These are phyloP conservation scores for Eucalyptus tenuipes DNA, from an alignment of 345 rosid genomes.

Conservation along the genomic window DNA sequence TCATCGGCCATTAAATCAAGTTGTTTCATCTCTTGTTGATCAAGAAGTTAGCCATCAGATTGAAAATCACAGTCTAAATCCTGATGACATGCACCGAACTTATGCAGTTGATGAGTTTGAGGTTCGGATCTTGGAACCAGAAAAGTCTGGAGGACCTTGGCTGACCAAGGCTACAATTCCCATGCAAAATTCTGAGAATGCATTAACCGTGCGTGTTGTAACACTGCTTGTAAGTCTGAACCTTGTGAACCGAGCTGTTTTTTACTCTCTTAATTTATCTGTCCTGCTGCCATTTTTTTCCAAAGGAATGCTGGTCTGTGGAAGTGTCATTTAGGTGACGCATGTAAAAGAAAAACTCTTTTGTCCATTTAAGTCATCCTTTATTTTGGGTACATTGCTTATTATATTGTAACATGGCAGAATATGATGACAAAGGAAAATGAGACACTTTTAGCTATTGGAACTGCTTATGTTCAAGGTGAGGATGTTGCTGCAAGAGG, in stretches of 20 bases:
- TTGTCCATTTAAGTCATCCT: background rate
- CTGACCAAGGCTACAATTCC: constrained; percentile 86
- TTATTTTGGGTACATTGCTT: background rate
- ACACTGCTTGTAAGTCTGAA: constrained; percentile 61
- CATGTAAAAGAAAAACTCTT: background rate
- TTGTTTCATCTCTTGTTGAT: constrained; percentile 83
- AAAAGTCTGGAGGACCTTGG: constrained; percentile 84
- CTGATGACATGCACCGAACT: constrained; percentile 68
- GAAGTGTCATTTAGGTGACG: background rate
- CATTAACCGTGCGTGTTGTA: constrained; percentile 88
- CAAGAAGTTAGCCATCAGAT: constrained; percentile 91
- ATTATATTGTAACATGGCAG: constrained; percentile 22
- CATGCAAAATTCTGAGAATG: constrained; percentile 94
- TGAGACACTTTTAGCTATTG: constrained; percentile 84
- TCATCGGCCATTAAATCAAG: constrained; percentile 78
- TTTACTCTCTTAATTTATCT: background rate
- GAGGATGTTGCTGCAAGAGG: constrained; percentile 99
- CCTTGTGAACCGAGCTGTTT: constrained; percentile 2
- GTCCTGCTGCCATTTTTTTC: background rate
- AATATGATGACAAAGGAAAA: constrained; percentile 73
- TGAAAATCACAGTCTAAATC: constrained; percentile 64
- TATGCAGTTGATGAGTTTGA: constrained; percentile 84
- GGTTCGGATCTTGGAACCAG: constrained; percentile 86
- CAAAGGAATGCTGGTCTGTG: background rate
- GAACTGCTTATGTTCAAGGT: constrained; percentile 97